Evolutionary conservation across 257 asterid species (phyloP), one percentile per base, ranked within the genome.

Genomic region (Solanum microdontum): DNA sequence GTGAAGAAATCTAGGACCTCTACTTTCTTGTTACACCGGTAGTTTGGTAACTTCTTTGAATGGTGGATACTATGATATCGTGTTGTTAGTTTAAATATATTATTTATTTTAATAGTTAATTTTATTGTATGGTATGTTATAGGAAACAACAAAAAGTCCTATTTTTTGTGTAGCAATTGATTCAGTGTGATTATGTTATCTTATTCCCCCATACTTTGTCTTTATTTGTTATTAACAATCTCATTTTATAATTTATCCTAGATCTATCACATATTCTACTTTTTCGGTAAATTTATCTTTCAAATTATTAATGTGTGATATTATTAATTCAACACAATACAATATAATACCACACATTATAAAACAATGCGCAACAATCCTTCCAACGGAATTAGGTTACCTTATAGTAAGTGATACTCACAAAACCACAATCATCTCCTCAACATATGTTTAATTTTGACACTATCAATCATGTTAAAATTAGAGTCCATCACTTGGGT

Each of bases 231-330:
- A 5, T 26, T 26, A 66, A 12, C 3, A n/a, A 24, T 64, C 14
- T 24, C 3, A 62, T 64, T 26, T 12, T 24, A 24, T 66, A 11
- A 26, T 66, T n/a, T 11, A 66, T 66, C 2, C 0, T 24, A 66
- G 0, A 30, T 66, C 34, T 26, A 66, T 66, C 8, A 5, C 4
- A 2, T 24, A 24, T 6, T 5, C 1, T 66, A 10, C 2, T 24
- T 24, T 64, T 24, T 24, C 0, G 1, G 0, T 66, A 66, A 0
- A 0, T 66, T 24, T 11, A 1, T 26, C 0, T 6, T 66, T 24
- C 2, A 12, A 66, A 0, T 0, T 11, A 26, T 24, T 6, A 5
- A 0, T 11, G 1, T 24, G 1, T 11, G 2, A 26, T 13, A 26
- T 66, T 24, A 24, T 11, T 43, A 11, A 66, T 11, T 1, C 1